A percentile compares a stretch with the other conserved stretches of the same genome.
Evolutionary conservation across 805 yeast species (phyloP).

Genomic region (Groenewaldozyma tartarivorans): DNA sequence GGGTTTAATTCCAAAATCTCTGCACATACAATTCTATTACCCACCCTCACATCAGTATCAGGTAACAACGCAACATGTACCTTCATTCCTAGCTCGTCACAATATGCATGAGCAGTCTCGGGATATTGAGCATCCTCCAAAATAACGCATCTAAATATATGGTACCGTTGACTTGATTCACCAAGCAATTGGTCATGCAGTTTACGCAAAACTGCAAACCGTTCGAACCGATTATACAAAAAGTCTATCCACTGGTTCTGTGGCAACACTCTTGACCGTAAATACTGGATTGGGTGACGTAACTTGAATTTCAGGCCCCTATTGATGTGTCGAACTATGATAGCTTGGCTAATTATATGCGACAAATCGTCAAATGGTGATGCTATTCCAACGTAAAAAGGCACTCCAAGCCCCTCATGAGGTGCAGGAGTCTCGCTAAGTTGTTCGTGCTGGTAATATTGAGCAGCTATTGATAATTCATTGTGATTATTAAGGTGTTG

Average conservation of each 20-base stretch:
- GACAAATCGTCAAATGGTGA: background rate
- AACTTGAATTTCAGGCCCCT: background rate
- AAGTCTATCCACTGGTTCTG: constrained; percentile 13
- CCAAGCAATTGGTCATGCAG: constrained; percentile 14
- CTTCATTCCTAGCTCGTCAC: constrained; percentile 38
- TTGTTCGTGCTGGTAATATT: constrained; percentile 14
- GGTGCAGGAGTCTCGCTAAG: constrained; percentile 18
- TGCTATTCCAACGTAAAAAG: background rate
- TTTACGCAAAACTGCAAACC: constrained; percentile 12
- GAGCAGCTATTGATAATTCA: constrained; percentile 22
- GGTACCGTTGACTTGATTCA: too few relatives aligned
- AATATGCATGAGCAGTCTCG: constrained; percentile 35
- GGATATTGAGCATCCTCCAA: constrained; percentile 26
- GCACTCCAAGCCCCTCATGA: constrained; percentile 20
- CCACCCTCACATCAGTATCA: constrained; percentile 27
- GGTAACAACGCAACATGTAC: constrained; percentile 33
- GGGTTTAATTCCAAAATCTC: constrained; percentile 36
- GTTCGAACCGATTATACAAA: constrained; percentile 22
- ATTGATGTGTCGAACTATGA: background rate
- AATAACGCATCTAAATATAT: constrained; percentile 36
- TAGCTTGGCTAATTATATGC: background rate
- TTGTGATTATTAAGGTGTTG: constrained; percentile 22
- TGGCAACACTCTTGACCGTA: constrained; percentile 1
- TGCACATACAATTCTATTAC: constrained; percentile 39
- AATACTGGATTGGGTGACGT: background rate